Conservation (phyloP, 2,329 filamentous ascomycete genomes). For the Endothia cerciana region DNA sequence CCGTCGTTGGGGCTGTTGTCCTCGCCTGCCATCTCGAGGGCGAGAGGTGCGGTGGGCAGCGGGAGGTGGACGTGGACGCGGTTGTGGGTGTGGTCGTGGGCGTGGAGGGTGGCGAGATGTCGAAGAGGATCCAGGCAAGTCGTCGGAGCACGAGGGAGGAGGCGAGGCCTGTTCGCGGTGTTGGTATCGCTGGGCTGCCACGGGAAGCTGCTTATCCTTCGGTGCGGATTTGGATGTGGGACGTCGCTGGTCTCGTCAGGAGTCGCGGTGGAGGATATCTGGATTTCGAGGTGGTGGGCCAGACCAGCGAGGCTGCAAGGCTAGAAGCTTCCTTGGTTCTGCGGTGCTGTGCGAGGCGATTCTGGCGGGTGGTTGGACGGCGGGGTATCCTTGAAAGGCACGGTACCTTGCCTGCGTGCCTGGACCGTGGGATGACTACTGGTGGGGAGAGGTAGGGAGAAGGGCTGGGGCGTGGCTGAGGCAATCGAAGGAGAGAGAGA, state of each 20-base stretch:
- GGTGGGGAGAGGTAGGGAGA: too few species aligned
- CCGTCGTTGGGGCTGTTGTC: constrained; percentile 16
- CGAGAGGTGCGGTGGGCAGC: constrained; percentile 6
- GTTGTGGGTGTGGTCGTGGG: not conserved
- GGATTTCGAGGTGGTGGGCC: not conserved
- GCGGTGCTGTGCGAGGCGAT: not conserved
- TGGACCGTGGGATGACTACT: too few species aligned
- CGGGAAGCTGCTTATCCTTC: not conserved
- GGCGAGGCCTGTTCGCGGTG: not conserved
- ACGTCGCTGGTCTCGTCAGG: too few species aligned
- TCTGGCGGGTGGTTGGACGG: not conserved
- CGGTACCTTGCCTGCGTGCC: too few species aligned
- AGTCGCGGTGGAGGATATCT: not conserved
- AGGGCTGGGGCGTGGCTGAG: too few species aligned
- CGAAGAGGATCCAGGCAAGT: not conserved
- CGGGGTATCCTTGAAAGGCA: constrained; percentile 7
- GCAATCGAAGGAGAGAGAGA: too few species aligned
- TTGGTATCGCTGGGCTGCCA: not conserved
- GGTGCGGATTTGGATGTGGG: too few species aligned
- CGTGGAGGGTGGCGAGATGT: not conserved
- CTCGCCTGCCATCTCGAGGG: constrained; percentile 21
- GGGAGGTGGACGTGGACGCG: not conserved
- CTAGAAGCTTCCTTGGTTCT: constrained; percentile 6
- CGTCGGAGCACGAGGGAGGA: not conserved
- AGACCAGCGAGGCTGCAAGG: not conserved